Evolutionary conservation across 371 early-diverging fungal genomes (phyloP), one percentile per base, ranked within the genome.

Genomic region (Smittium culicis): DNA sequence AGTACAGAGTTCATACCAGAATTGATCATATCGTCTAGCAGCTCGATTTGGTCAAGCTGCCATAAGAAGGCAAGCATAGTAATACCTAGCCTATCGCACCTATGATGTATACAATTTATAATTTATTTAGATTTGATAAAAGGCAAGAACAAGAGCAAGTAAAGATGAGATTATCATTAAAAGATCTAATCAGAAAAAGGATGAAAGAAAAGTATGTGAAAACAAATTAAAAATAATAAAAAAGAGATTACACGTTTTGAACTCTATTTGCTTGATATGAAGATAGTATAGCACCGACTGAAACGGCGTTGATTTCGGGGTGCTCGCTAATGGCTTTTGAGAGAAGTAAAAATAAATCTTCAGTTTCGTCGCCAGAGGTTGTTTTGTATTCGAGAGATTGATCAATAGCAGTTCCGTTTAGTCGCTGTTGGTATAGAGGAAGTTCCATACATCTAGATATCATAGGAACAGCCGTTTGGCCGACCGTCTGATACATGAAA

Each of bases 401-500:
- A 8, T 80, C 73, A 3, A 90, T 74, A 0, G 98, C 84, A 1
- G 72, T 72, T 1, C 98, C 96, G 20, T 69, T 72, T 45, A 97
- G 93, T 54, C 84, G 85, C 34, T 81, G 76, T 34, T 91, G 82
- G 71, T 90, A 94, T 31, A 99, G 76, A 24, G 99, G 99, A 5
- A 98, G 72, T 8, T 82, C 85, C 82, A 99, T 84, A 76, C 93
- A 93, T 67, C 93, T 88, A 16, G 91, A 84, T 74, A 94, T 89
- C 35, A 81, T 76, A 31, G 85, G 79, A 27, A 98, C 90, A 25
- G 88, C 88, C 72, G 93, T 94, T 73, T 93, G 90, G 1, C 99
- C 99, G 14, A 99, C 99, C 0, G 99, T 98, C 76, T 99, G 99
- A 74, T 93, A 99, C 93, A 99, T 94, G 80, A 87, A 97, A 67